Percentiles rank a stretch among this genome's conserved stretches.
phyloP scores from a whole-genome alignment of 345 rosid genomes.

The Crucihimalaya himalaica region DNA sequence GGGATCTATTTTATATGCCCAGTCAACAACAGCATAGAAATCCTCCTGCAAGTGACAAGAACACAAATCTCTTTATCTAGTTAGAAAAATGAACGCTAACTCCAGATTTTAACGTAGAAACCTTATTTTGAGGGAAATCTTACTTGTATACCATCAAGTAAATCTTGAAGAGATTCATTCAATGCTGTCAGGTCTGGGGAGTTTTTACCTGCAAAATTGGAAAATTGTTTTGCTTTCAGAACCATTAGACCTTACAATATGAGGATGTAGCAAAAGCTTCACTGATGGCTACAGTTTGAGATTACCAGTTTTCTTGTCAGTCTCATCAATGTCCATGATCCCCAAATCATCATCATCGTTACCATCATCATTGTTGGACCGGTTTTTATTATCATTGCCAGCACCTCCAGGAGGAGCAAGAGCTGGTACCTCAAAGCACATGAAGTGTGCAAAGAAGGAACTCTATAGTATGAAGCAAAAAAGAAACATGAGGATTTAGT shows the following conservation, averaged over 20 bases:
- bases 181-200: slow-evolving; percentile 76
- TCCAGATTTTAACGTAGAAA: slow-evolving; percentile 46
- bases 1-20: slow-evolving; percentile 99
- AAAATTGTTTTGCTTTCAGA: slow-evolving; percentile 19
- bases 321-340: slow-evolving; percentile 90
- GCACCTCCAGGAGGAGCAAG: slow-evolving; percentile 85
- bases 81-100: not conserved
- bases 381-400: slow-evolving; percentile 62
- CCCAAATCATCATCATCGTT: slow-evolving; percentile 87
- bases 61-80: slow-evolving; percentile 13
- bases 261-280: slow-evolving; percentile 17
- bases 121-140: slow-evolving; percentile 13
- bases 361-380: slow-evolving; percentile 55
- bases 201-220: slow-evolving; percentile 61
- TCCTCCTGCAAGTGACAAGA: slow-evolving; percentile 69
- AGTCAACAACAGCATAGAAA: slow-evolving; percentile 97
- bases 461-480: slow-evolving; percentile 65
- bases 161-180: slow-evolving; percentile 92
- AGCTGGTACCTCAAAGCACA: slow-evolving; percentile 99
- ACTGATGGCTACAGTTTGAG: slow-evolving; percentile 18
- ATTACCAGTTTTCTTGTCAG: slow-evolving; percentile 73
- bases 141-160: slow-evolving; percentile 98
- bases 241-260: slow-evolving; percentile 16
- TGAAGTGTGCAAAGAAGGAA: slow-evolving; percentile 98
- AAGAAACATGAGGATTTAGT: slow-evolving; percentile 15